phyloP scores from a whole-genome alignment of 1,284 basidiomycete genomes.

The Ceratobasidium sp. region DNA sequence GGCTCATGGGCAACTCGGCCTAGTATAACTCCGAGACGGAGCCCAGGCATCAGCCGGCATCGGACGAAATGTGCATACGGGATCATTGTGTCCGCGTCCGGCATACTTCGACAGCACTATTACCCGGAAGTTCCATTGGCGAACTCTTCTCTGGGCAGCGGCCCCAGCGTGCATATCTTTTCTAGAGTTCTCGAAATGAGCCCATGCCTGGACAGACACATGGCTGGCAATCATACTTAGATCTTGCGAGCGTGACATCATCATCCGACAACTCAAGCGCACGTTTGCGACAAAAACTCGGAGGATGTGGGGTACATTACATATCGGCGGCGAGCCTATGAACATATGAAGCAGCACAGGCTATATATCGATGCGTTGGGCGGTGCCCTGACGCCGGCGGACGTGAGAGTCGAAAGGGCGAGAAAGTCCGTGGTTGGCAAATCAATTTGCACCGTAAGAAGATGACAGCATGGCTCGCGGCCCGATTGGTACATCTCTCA shows the following conservation, averaged over 20 bases:
- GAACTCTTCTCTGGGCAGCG: conserved; percentile 14
- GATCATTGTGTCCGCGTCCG: conserved; percentile 6
- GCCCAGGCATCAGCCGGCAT: conserved; percentile 2
- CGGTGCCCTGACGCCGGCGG: conserved; percentile 6
- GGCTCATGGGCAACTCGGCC: conserved; percentile 4
- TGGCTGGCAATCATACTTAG: conserved; percentile 1
- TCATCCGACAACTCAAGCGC: conserved; percentile 8
- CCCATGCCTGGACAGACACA: conserved; percentile 16
- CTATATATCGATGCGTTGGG: not conserved
- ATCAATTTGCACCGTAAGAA: conserved; percentile 45
- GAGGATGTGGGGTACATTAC: not conserved
- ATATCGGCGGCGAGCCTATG: not conserved
- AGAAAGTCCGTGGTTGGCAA: conserved; percentile 45
- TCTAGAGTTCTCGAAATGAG: not conserved
- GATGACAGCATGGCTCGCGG: conserved; percentile 31
- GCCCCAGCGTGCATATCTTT: not conserved
- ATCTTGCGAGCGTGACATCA: conserved; percentile 29
- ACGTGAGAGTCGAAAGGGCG: conserved; percentile 44
- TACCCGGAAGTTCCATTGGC: conserved; percentile 28
- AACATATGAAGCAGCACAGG: not conserved
- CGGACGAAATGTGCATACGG: conserved; percentile 39
- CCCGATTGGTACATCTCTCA: conserved; percentile 29
- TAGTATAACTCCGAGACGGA: not conserved
- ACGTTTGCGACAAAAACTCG: conserved; percentile 27
- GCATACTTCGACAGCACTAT: not conserved